A percentile compares a stretch with the other conserved stretches of the same genome.
These are phyloP conservation scores for Leptoxyphium fumago DNA, from an alignment of 2,329 filamentous ascomycete species.

Conservation along the genomic window DNA sequence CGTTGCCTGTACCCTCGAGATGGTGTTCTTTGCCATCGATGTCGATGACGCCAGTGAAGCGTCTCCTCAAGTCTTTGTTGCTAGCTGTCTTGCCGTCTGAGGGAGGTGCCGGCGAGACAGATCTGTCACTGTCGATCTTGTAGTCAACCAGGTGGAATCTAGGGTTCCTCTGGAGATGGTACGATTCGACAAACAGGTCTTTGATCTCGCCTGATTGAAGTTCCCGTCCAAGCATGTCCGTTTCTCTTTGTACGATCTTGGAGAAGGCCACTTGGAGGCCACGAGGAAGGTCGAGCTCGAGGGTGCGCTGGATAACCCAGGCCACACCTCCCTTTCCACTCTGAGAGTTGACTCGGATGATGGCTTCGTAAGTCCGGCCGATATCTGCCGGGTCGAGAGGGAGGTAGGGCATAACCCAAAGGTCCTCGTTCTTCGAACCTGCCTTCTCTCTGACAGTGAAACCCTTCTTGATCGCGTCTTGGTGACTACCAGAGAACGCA, in stretches of 20 bases:
- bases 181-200: conserved; percentile 73
- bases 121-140: conserved; percentile 73
- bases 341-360: conserved; percentile 96
- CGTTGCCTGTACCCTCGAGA: conserved; percentile 70
- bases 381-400: conserved; percentile 89
- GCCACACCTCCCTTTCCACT: conserved; percentile 88
- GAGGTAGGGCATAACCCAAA: conserved; percentile 81
- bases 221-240: conserved; percentile 71
- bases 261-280: conserved; percentile 86
- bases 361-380: conserved; percentile 90
- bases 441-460: conserved; percentile 56
- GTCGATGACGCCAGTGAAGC: conserved; percentile 72
- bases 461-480: conserved; percentile 89
- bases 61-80: conserved; percentile 57
- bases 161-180: conserved; percentile 70
- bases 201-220: conserved; percentile 73
- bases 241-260: conserved; percentile 66
- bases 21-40: conserved; percentile 69
- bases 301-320: conserved; percentile 80
- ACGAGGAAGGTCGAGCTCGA: conserved; percentile 83
- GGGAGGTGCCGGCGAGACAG: conserved; percentile 55
- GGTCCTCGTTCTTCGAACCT: conserved; percentile 45
- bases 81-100: conserved; percentile 56
- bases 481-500: conserved; percentile 82
- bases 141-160: conserved; percentile 84